Percentiles rank a stretch among this genome's conserved stretches.
Conservation (phyloP, 2,329 filamentous ascomycete genomes). For the Ophiosphaerella korrae region DNA sequence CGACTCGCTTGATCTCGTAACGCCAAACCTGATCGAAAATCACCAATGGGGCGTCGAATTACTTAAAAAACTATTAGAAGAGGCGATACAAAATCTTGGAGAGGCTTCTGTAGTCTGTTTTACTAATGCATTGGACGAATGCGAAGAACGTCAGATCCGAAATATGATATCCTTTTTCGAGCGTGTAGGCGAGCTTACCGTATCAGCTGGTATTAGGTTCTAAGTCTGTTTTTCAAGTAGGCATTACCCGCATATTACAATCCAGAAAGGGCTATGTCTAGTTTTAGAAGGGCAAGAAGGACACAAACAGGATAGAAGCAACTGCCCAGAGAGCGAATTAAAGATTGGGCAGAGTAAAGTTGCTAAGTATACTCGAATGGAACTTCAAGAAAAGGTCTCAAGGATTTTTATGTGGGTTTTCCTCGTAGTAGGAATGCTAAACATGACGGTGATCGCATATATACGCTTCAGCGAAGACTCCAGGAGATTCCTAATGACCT, state of each 20-base stretch:
- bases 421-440: no score
- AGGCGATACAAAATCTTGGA: conserved; percentile 3
- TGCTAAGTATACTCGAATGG: conserved; percentile 22
- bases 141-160: conserved; percentile 48
- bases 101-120: conserved; percentile 21
- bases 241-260: conserved; percentile 53
- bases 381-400: conserved; percentile 45
- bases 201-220: neutral
- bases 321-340: conserved; percentile 23
- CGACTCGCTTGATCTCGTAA: conserved; percentile 4
- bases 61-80: conserved; percentile 9
- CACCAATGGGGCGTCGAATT: conserved; percentile 14
- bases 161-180: conserved; percentile 54
- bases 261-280: conserved; percentile 31
- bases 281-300: conserved; percentile 44
- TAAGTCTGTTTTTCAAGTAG: conserved; percentile 17
- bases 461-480: no score
- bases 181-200: conserved; percentile 38
- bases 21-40: no score
- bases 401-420: conserved; percentile 47
- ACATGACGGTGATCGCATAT: no score
- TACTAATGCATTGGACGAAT: conserved; percentile 57
- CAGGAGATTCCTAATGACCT: no score
- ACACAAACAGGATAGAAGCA: conserved; percentile 44
- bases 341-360: conserved; percentile 23